Evolutionary conservation across 768 basidiomycete species (phyloP).

Genomic region (Tylopilus sp.): DNA sequence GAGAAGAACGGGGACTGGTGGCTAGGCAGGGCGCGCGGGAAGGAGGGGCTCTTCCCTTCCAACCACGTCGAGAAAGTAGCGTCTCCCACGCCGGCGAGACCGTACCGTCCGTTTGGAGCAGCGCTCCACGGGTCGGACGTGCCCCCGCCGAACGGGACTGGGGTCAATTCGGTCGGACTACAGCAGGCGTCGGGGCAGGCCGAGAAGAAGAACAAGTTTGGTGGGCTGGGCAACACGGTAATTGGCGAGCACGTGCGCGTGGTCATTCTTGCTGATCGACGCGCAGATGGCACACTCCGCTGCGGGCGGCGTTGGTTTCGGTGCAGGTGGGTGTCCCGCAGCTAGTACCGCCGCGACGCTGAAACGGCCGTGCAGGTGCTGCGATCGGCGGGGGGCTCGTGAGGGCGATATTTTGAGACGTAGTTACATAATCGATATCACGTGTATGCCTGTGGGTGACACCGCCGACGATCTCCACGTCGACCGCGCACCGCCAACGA

Average conservation of each 20-base stretch:
- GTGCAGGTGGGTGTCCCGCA: constrained; percentile 51
- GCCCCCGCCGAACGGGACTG: constrained; percentile 28
- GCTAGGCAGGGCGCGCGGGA: constrained; percentile 63
- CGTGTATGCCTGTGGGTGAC: constrained; percentile 15
- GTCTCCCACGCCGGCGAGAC: constrained; percentile 3
- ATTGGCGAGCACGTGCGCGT: constrained; percentile 5
- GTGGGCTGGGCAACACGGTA: constrained; percentile 57
- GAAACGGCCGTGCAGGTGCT: constrained; percentile 34
- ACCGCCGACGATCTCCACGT: not conserved
- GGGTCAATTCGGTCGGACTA: constrained; percentile 30
- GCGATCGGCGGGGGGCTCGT: constrained; percentile 52
- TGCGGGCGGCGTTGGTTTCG: constrained; percentile 73
- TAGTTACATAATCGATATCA: constrained; percentile 25
- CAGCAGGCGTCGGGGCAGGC: constrained; percentile 26
- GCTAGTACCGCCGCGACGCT: not conserved
- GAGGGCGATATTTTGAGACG: constrained; percentile 43
- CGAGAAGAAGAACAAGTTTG: constrained; percentile 58
- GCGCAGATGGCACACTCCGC: constrained; percentile 54
- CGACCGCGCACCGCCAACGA: constrained; percentile 10
- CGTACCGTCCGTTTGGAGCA: constrained; percentile 39
- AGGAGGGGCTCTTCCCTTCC: constrained; percentile 75
- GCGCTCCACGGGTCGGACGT: constrained; percentile 33
- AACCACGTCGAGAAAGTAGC: constrained; percentile 64
- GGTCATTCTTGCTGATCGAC: constrained; percentile 20
- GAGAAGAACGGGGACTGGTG: constrained; percentile 90